Conservation (phyloP, 2,329 filamentous ascomycete species). For the Trichothecium sympodiale region DNA sequence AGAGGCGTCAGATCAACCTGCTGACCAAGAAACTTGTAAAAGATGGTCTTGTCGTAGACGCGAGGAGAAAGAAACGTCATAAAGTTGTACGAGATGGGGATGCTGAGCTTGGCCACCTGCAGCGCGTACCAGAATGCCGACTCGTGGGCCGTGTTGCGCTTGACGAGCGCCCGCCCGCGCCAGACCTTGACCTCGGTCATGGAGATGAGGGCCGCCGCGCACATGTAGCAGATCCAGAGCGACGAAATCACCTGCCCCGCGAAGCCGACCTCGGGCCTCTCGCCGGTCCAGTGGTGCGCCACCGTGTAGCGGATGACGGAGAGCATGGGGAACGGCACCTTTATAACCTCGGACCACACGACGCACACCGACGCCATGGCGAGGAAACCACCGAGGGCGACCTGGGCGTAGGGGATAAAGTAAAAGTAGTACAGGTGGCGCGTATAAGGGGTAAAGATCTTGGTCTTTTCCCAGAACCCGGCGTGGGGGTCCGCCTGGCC, state of each 20-base stretch:
- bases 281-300: slow-evolving; percentile 62
- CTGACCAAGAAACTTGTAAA: slow-evolving; percentile 76
- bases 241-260: slow-evolving; percentile 76
- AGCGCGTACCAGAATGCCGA: slow-evolving; percentile 93
- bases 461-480: slow-evolving; percentile 41
- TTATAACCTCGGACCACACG: slow-evolving; percentile 89
- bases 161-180: slow-evolving; percentile 85
- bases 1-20: slow-evolving; percentile 75
- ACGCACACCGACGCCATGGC: slow-evolving; percentile 69
- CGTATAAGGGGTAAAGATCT: slow-evolving; percentile 65
- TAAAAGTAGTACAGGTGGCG: slow-evolving; percentile 70
- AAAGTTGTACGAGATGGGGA: slow-evolving; percentile 93
- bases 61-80: slow-evolving; percentile 70
- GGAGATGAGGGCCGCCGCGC: slow-evolving; percentile 72
- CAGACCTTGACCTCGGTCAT: slow-evolving; percentile 94
- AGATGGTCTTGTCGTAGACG: slow-evolving; percentile 68
- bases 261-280: slow-evolving; percentile 69
- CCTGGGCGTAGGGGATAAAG: slow-evolving; percentile 56
- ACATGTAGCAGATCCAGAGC: slow-evolving; percentile 94
- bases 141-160: slow-evolving; percentile 83
- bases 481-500: slow-evolving; percentile 45
- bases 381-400: slow-evolving; percentile 56
- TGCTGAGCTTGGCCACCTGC: slow-evolving; percentile 83
- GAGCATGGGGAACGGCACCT: slow-evolving; percentile 64
- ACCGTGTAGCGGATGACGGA: slow-evolving; percentile 59